Evolutionary conservation across 208 protist species (phyloP).

Genomic region (Herpetomonas samuelpessoai): DNA sequence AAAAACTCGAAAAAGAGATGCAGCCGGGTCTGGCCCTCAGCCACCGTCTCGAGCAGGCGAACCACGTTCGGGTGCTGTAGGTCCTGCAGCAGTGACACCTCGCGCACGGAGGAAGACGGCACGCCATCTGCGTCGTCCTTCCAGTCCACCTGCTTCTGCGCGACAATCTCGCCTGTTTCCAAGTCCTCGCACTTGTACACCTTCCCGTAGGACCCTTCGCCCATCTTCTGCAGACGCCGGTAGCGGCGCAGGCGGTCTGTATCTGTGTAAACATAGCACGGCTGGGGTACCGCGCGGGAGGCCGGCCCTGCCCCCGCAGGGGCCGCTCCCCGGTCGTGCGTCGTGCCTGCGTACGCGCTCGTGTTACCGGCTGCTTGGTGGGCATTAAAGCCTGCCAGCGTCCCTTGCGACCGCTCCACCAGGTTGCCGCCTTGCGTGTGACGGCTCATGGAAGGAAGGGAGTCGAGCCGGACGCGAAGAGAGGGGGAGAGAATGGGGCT

Average conservation of each 20-base stretch:
- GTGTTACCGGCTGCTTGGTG: too few relatives aligned
- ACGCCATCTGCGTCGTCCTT: conserved; percentile 84
- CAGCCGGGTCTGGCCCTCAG: conserved; percentile 91
- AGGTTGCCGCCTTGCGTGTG: too few relatives aligned
- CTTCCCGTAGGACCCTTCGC: conserved; percentile 97
- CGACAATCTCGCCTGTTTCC: conserved; percentile 58
- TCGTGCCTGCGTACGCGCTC: too few relatives aligned
- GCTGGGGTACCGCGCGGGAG: not conserved
- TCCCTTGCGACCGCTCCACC: too few relatives aligned
- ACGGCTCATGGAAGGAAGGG: too few relatives aligned
- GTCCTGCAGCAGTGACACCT: conserved; percentile 92
- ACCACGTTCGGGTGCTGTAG: conserved; percentile 91
- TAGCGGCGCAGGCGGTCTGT: conserved; percentile 54
- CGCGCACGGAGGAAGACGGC: conserved; percentile 89
- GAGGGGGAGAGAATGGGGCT: too few relatives aligned
- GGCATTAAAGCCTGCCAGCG: too few relatives aligned
- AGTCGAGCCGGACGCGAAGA: too few relatives aligned
- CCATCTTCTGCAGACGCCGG: conserved; percentile 92
- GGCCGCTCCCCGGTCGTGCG: too few relatives aligned
- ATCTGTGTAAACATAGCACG: not conserved
- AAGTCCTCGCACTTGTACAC: conserved; percentile 94
- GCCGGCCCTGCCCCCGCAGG: not conserved
- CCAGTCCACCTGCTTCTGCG: conserved; percentile 81
- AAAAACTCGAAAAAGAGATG: conserved; percentile 98
- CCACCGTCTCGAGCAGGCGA: conserved; percentile 93